Evolutionary conservation across 257 asterid genomes (phyloP).

Genomic region (Plantago major): DNA sequence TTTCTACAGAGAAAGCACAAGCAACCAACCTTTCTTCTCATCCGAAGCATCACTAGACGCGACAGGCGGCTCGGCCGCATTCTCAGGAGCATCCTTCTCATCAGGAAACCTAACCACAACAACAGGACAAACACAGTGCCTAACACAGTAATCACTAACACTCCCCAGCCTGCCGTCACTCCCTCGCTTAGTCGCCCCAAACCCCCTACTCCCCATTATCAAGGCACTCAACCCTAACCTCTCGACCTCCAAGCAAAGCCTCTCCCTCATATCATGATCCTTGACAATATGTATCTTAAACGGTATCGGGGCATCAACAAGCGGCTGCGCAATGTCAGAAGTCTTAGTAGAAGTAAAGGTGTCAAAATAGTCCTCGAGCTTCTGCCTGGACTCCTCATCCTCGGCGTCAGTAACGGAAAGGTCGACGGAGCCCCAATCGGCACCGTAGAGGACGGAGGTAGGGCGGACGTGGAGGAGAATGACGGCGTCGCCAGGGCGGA

Average conservation of each 20-base stretch:
- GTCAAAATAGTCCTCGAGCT: conserved; percentile 13
- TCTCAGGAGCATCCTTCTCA: conserved; percentile 5
- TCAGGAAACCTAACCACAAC: conserved; percentile 15
- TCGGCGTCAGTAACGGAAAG: conserved; percentile 4
- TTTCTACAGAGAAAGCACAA: not conserved
- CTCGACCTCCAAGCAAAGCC: conserved; percentile 14
- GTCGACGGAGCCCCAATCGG: conserved; percentile 5
- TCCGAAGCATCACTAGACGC: conserved; percentile 8
- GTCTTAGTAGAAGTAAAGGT: conserved; percentile 10
- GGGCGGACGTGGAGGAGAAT: conserved; percentile 66
- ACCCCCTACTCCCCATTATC: conserved; percentile 12
- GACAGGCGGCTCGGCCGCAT: conserved; percentile 5
- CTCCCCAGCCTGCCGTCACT: conserved; percentile 5
- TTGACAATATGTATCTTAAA: conserved; percentile 15
- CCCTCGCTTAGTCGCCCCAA: conserved; percentile 5
- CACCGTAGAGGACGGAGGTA: conserved; percentile 49
- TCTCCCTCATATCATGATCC: conserved; percentile 17
- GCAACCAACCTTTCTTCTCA: not conserved
- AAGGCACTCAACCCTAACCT: conserved; percentile 6
- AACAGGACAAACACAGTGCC: conserved; percentile 18
- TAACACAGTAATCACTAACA: conserved; percentile 14
- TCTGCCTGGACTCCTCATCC: conserved; percentile 9
- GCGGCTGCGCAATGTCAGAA: conserved; percentile 6
- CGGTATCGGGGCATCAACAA: conserved; percentile 11
- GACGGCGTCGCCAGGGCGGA: conserved; percentile 72